Evolutionary conservation across 192 early-diverging fungal genomes (phyloP).

Genomic region (Mortierella hygrophila): DNA sequence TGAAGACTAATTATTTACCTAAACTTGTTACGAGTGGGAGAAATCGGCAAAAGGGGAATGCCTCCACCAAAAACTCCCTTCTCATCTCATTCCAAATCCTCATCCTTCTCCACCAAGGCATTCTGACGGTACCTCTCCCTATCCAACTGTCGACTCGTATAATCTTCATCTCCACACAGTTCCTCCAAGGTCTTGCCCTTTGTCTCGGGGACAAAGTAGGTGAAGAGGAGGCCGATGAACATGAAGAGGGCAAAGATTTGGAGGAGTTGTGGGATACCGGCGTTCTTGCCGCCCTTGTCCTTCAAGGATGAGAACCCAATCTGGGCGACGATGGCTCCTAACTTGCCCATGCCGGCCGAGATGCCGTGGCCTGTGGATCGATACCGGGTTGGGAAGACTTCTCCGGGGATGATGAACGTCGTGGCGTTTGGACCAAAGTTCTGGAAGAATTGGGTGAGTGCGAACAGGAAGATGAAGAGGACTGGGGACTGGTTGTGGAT

Average conservation of each 20-base stretch:
- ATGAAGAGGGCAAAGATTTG: slow-evolving; percentile 69
- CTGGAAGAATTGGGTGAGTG: slow-evolving; percentile 80
- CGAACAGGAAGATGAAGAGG: slow-evolving; percentile 75
- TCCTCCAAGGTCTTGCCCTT: slow-evolving; percentile 82
- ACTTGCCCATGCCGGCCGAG: slow-evolving; percentile 70
- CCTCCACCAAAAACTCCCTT: background rate
- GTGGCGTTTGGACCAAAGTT: slow-evolving; percentile 97
- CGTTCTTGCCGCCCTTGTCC: slow-evolving; percentile 65
- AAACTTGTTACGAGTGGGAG: background rate
- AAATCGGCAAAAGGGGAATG: background rate
- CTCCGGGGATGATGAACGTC: slow-evolving; percentile 76
- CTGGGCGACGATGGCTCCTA: slow-evolving; percentile 74
- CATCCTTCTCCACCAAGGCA: slow-evolving; percentile 26
- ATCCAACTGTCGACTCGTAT: slow-evolving; percentile 24
- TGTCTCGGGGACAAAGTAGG: slow-evolving; percentile 83
- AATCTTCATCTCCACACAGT: slow-evolving; percentile 57
- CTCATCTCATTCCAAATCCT: slow-evolving; percentile 14
- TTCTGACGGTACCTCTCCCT: slow-evolving; percentile 19
- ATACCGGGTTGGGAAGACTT: slow-evolving; percentile 74
- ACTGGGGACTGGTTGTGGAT: slow-evolving; percentile 68
- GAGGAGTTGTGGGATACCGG: slow-evolving; percentile 60
- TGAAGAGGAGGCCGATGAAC: slow-evolving; percentile 60
- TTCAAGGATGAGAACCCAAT: slow-evolving; percentile 68
- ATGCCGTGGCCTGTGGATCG: slow-evolving; percentile 76
- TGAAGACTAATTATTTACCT: no score